Base-by-base conservation (phyloP, 768 basidiomycete genomes). In the Tephrocybe sp. region DNA sequence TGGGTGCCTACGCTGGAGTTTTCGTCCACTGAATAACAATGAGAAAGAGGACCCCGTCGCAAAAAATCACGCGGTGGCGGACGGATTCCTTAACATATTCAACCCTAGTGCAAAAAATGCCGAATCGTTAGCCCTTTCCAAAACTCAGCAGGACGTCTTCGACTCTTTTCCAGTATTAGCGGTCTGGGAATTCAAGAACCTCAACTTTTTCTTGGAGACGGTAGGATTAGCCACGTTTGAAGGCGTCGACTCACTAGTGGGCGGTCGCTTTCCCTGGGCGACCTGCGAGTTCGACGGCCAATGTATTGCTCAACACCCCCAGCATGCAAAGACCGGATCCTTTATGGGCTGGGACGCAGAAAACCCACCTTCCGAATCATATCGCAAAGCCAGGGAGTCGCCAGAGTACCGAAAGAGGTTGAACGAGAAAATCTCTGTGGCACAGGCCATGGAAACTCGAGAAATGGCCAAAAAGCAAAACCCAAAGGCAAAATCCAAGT, bases 151-250 rank as follows among this genome's bases (percentile, higher is more conserved):
- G 14, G 2, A 14, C 1, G 34, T 46, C 7, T 33, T 25, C 3
- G 12, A 46, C 4, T 11, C 3, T 17, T 34, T 46, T 15, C 30
- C 30, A 3, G 33, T 46, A 3, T 32, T 46, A 3, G 45, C 34
- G 3, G 6, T 46, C 1, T 33, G 45, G 45, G 45, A 46, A 30
- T 46, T 46, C 45, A 46, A 46, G 33, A 46, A 46, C 21, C 33
- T 46, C 4, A 46, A 46, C 21, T 46, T 46, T 18, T 46, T 30
- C 14, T 4, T 5, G 5, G 4, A 25, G 10, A 9, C 6, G 4
- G 3, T 1, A 3, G 28, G 5, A 9, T 10, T 18, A 10, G 10
- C 5, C 2, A 30, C 26, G 6, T 18, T 46, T 3, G 3, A 34
- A 6, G 32, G 34, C 14, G 33, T 24, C 14, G 45, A 23, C 11